Percentiles rank a stretch among this genome's conserved stretches.
Conservation (phyloP, 495 filamentous ascomycete species). For the Talaromyces ruber region DNA sequence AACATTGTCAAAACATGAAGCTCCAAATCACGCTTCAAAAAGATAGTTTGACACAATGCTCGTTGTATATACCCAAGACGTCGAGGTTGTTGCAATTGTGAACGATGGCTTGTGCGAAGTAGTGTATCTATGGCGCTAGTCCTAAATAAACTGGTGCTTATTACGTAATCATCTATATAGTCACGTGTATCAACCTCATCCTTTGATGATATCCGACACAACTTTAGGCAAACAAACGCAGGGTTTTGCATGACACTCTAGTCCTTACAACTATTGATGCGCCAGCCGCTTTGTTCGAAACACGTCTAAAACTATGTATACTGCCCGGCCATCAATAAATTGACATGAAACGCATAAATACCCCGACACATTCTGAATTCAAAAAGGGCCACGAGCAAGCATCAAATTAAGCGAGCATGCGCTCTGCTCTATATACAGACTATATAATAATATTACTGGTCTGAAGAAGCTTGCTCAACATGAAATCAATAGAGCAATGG, state of each 20-base stretch:
- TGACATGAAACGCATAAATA: not conserved
- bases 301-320: not conserved
- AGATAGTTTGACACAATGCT: too few species aligned
- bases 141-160: not conserved
- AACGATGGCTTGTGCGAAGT: not conserved
- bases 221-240: not conserved
- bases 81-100: not conserved
- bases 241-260: not conserved
- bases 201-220: constrained; percentile 14
- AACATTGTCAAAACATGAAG: not conserved
- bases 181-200: constrained; percentile 4
- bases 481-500: constrained; percentile 28
- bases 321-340: not conserved
- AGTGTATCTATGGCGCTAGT: not conserved
- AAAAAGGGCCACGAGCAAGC: not conserved
- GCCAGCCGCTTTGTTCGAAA: not conserved
- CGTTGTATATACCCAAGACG: too few species aligned
- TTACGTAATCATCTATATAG: not conserved
- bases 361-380: not conserved
- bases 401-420: not conserved
- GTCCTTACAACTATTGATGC: not conserved
- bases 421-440: not conserved
- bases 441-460: not conserved
- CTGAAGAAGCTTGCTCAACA: not conserved
- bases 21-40: not conserved